phyloP scores from a whole-genome alignment of 2,329 filamentous ascomycete genomes.

The Ophiostoma piceae region DNA sequence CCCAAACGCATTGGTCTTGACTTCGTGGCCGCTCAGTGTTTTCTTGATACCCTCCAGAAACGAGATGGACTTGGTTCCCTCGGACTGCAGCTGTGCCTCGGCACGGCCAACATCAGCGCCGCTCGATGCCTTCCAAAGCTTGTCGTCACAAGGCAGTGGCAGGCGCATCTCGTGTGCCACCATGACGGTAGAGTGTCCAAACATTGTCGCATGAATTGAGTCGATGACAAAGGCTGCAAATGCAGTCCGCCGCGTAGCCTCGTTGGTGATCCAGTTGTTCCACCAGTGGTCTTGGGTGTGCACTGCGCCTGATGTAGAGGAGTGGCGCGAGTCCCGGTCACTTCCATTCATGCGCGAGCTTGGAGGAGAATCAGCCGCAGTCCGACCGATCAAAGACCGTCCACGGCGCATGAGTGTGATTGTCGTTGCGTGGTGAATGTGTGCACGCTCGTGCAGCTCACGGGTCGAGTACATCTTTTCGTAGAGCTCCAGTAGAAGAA shows the following conservation, averaged over 20 bases:
- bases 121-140: slow-evolving; percentile 84
- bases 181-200: slow-evolving; percentile 95
- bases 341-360: slow-evolving; percentile 65
- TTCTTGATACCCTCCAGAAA: slow-evolving; percentile 89
- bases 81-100: slow-evolving; percentile 72
- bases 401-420: slow-evolving; percentile 93
- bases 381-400: slow-evolving; percentile 81
- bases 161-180: slow-evolving; percentile 92
- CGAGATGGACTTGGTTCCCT: slow-evolving; percentile 75
- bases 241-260: slow-evolving; percentile 81
- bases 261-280: slow-evolving; percentile 93
- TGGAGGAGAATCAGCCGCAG: slow-evolving; percentile 76
- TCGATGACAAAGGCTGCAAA: slow-evolving; percentile 95
- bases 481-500: slow-evolving; percentile 84
- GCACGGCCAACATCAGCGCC: slow-evolving; percentile 80
- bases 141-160: slow-evolving; percentile 86
- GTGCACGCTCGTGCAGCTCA: slow-evolving; percentile 84
- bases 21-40: slow-evolving; percentile 77
- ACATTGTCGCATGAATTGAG: slow-evolving; percentile 95
- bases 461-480: slow-evolving; percentile 98
- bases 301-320: slow-evolving; percentile 54
- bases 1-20: slow-evolving; percentile 89
- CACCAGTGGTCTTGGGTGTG: slow-evolving; percentile 84
- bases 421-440: slow-evolving; percentile 94
- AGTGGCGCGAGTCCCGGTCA: slow-evolving; percentile 53